These are phyloP conservation scores for Agarophyton chilense DNA, from an alignment of 23 red algal genomes.

Conservation along the genomic window DNA sequence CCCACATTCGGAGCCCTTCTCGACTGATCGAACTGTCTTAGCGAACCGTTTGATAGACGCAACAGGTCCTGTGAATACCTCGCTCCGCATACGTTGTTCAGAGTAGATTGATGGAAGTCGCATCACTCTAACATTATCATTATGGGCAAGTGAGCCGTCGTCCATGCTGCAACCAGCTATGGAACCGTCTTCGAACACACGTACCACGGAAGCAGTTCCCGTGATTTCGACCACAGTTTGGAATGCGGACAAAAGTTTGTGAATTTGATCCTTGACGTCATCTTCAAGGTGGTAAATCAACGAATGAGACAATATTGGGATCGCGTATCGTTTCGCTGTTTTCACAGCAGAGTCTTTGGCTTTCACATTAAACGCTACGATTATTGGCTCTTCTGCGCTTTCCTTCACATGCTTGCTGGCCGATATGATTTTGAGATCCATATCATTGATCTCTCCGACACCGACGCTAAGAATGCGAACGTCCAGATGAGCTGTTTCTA, in stretches of 20 bases:
- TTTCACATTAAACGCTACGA: conserved; percentile 75
- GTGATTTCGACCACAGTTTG: neutral
- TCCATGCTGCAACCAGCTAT: conserved; percentile 54
- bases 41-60: conserved; percentile 65
- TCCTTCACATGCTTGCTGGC: conserved; percentile 20
- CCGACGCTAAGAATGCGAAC: conserved; percentile 68
- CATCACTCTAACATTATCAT: conserved; percentile 45
- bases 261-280: conserved; percentile 26
- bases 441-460: conserved; percentile 75
- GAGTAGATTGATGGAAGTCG: conserved; percentile 23
- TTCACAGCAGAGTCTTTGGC: conserved; percentile 31
- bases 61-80: conserved; percentile 36
- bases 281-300: conserved; percentile 77
- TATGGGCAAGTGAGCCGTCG: conserved; percentile 23
- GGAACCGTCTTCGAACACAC: conserved; percentile 60
- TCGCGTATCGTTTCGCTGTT: neutral
- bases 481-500: conserved; percentile 43
- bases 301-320: conserved; percentile 41
- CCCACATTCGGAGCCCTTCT: conserved; percentile 81
- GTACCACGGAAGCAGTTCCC: conserved; percentile 30
- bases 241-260: neutral
- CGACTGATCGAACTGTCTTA: conserved; percentile 63
- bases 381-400: conserved; percentile 48
- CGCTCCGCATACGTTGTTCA: neutral
- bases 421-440: conserved; percentile 76